phyloP scores from a whole-genome alignment of 1,284 basidiomycete species.

The Marasmius fiardii region DNA sequence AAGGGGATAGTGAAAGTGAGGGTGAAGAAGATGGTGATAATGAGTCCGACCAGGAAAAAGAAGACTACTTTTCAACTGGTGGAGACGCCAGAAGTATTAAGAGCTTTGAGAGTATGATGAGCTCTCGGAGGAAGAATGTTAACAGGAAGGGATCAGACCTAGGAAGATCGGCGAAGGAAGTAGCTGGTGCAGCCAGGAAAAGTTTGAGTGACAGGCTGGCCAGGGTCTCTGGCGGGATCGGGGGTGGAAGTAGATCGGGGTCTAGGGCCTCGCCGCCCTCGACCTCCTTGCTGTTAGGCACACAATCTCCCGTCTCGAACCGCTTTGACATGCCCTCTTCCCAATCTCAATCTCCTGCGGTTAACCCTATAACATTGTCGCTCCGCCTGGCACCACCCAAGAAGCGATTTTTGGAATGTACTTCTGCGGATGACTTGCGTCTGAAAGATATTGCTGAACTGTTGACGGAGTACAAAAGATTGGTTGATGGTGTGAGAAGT shows the following conservation, averaged over 20 bases:
- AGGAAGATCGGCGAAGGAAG: constrained; percentile 24
- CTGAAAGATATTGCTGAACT: constrained; percentile 75
- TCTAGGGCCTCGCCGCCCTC: constrained; percentile 35
- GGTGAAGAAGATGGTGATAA: constrained; percentile 28
- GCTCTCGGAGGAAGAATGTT: constrained; percentile 37
- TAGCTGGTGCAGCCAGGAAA: constrained; percentile 37
- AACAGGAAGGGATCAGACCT: constrained; percentile 21
- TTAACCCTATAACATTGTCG: constrained; percentile 1
- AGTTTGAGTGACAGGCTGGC: constrained; percentile 77
- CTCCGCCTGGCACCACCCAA: constrained; percentile 50
- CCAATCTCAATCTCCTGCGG: constrained; percentile 1
- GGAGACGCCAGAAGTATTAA: constrained; percentile 68
- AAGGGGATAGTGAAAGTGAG: constrained; percentile 31
- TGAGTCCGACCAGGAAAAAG: constrained; percentile 29
- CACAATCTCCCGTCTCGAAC: constrained; percentile 17
- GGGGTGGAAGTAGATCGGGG: constrained; percentile 38
- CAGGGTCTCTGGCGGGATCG: constrained; percentile 59
- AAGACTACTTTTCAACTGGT: constrained; percentile 33
- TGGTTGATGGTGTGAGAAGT: constrained; percentile 48
- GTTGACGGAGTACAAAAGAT: constrained; percentile 69
- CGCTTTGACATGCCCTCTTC: constrained; percentile 42
- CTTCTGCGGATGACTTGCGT: constrained; percentile 62
- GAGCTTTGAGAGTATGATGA: constrained; percentile 84
- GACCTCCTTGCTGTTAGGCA: constrained; percentile 35
- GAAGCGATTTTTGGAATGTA: constrained; percentile 63